Evolutionary conservation across 192 early-diverging fungal genomes (phyloP), one percentile per base, ranked within the genome.

Genomic region (Podila verticillata): DNA sequence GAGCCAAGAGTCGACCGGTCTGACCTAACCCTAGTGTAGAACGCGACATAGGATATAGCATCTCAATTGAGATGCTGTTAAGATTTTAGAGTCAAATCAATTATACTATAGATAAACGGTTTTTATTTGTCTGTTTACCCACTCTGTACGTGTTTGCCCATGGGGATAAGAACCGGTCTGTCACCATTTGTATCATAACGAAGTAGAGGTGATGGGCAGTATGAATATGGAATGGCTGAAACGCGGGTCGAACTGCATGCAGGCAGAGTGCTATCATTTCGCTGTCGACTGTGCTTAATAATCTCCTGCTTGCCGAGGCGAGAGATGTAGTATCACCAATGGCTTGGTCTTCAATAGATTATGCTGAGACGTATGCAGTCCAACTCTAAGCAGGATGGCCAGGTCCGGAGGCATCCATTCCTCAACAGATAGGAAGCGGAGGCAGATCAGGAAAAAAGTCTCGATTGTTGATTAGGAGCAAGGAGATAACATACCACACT

Each of bases 231-330:
- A 56, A 68, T 61, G 36, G 39, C 65, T 68, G 73, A 74, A 74
- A 74, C 65, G 65, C 73, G 65, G 61, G 65, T 74, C 66, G 66
- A 74, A 68, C 48, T 74, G 54, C 59, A 74, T 74, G 65, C 61
- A 29, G 66, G 65, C 59, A 49, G 61, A 68, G 59, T 74, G 73
- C 73, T 62, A 73, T 57, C 73, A 74, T 60, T 66, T 57, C 61
- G 63, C 66, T 29, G 61, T 39, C 73, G 65, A 74, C 61, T 68
- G 60, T 54, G 73, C 73, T 68, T 68, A 74, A 74, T 74, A 68
- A 68, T 29, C 66, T 63, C 61, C 73, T 68, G 28, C 61, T 63
- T 63, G 61, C 54, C 66, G 65, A 68, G 65, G 66, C 61, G 54
- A 7, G 63, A 74, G 66, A 74, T 74, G 73, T 29, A 68, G 73